These are phyloP conservation scores for Apiospora kogelbergensis DNA, from an alignment of 2,329 filamentous ascomycete species.

Conservation along the genomic window DNA sequence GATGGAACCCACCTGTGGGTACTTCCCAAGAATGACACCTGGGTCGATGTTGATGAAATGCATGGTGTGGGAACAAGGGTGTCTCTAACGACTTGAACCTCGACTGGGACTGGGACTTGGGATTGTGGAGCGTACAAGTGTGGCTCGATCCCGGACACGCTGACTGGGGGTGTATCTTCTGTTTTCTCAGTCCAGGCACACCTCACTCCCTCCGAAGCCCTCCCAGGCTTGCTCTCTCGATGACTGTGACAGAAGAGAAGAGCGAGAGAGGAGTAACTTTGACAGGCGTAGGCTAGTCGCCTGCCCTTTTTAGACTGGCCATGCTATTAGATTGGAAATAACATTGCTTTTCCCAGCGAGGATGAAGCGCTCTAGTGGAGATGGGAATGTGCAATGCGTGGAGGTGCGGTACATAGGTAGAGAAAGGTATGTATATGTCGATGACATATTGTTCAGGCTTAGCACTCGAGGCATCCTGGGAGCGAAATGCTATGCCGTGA, in stretches of 20 bases:
- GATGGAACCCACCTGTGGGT: slow-evolving; percentile 2
- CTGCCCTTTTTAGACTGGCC: neutral
- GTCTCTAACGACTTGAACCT: slow-evolving; percentile 6
- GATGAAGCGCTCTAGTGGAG: neutral
- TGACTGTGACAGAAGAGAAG: neutral
- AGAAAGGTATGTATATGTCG: neutral
- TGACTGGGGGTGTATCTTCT: slow-evolving; percentile 1
- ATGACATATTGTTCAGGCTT: slow-evolving; percentile 9
- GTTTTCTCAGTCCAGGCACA: neutral
- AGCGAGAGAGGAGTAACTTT: neutral
- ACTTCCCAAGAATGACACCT: slow-evolving; percentile 4
- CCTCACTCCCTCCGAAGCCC: neutral
- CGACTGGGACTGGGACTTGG: neutral
- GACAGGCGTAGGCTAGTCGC: neutral
- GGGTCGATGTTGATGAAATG: slow-evolving; percentile 6
- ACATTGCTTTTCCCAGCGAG: neutral
- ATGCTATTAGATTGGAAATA: neutral
- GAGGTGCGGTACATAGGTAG: slow-evolving; percentile 1
- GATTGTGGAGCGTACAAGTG: slow-evolving; percentile 3
- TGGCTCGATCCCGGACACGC: slow-evolving; percentile 10
- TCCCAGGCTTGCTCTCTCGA: neutral
- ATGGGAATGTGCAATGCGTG: slow-evolving; percentile 1
- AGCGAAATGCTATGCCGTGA: slow-evolving; percentile 10
- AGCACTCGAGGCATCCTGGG: slow-evolving; percentile 7
- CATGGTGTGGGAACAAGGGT: slow-evolving; percentile 9